Base-by-base conservation (phyloP, 768 basidiomycete genomes). In the Hericium alpestre region DNA sequence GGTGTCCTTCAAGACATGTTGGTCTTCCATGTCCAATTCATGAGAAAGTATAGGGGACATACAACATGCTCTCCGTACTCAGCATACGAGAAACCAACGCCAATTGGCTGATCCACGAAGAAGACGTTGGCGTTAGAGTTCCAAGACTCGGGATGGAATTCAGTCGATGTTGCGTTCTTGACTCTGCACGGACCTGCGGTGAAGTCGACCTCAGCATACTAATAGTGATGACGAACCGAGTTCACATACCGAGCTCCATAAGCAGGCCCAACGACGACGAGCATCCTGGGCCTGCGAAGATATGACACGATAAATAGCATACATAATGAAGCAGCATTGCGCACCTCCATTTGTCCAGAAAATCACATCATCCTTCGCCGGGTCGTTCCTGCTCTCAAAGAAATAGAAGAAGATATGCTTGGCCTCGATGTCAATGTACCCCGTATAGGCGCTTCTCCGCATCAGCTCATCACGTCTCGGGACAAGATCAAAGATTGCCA, bases 401-500 rank as follows among this genome's bases (percentile, higher is more conserved):
- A 79, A 80, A 67, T 86, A 86, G 71, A 87, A 87, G 68, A 83
- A 84, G 41, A 84, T 55, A 60, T 84, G 83, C 55, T 82, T 78
- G 20, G 82, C 80, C 64, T 80, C 72, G 50, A 83, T 74, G 58
- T 86, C 84, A 55, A 86, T 82, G 61, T 86, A 86, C 10, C 84
- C 84, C 0, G 83, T 83, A 65, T 81, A 86, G 1, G 76, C 70
- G 18, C 80, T 83, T 32, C 32, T 32, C 32, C 32, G 32, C 32
- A 46, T 46, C 43, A 46, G 43, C 32, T 37, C 49, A 38, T 15
- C 4, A n/a, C n/a, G 16, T 2, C 43, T 18, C 15, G 13, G 9
- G 16, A 46, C n/a, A 46, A 18, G 43, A 46, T 16, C 15, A 46
- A n/a, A 10, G 13, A 8, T 15, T 7, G 20, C 12, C 20, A 18